Evolutionary conservation across 1,284 basidiomycete species (phyloP), one percentile per base, ranked within the genome.

Genomic region (Peniophora sp.): DNA sequence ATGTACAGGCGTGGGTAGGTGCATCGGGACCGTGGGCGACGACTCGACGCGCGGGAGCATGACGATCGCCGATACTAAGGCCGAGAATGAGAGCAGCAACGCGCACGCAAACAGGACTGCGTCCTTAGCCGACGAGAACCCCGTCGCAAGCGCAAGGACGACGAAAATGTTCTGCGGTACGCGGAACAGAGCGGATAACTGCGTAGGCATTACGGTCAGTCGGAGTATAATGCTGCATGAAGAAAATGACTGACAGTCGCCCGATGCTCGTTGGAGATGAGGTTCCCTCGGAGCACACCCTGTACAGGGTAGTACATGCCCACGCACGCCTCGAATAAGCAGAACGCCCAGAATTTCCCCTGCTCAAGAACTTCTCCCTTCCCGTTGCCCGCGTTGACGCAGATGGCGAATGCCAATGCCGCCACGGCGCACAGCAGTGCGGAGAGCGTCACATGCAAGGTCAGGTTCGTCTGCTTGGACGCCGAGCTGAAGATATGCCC

Each of bases 241-340:
- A 24, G 34, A 38, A 39, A 23, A 16, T 20, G 32, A 49, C 12
- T 65, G 53, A 88, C 85, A 46, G 85, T 88, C 1, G 86, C 85
- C 16, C 85, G 75, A 56, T 85, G 78, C 59, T 86, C 84, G 55
- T 89, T 80, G 0, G 81, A 71, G n/a, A 89, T 80, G 50, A 89
- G 65, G 1, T 74, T 71, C 32, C 84, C 82, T 35, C 83, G 73
- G 19, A 89, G 65, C 73, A 85, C 87, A n/a, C 85, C 86, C 55
- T 87, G 82, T 27, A 85, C 77, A 11, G 86, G 85, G 60, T 86
- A 88, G 59, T 88, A 87, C 76, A 86, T 78, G 38, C 86, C 86
- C 3, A 87, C 85, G 59, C 83, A 87, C 9, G 77, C 81, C 62
- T 89, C 85, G 56, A 86, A 89, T 6, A 74, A 65, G 58, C 85